A percentile compares a stretch with the other conserved stretches of the same genome.
phyloP scores from a whole-genome alignment of 345 rosid species.

The Raphanus sativus region DNA sequence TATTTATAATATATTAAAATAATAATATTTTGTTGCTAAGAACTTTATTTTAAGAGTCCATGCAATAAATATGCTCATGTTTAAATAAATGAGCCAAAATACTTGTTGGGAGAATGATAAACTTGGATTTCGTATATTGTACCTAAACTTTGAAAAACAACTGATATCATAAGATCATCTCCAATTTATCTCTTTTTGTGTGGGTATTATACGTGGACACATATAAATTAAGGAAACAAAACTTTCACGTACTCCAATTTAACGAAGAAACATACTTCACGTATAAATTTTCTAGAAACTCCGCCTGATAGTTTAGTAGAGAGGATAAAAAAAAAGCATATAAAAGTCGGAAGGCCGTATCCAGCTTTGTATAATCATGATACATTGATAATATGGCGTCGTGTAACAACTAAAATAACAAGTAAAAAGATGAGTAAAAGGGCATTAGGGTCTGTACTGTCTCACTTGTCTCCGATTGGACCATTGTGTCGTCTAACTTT shows the following conservation, averaged over 20 bases:
- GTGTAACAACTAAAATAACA: constrained; percentile 32
- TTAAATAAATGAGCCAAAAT: background rate
- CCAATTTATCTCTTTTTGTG: no score
- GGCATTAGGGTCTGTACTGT: constrained; percentile 19
- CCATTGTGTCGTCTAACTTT: constrained; percentile 34
- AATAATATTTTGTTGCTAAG: no score
- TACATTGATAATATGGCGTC: constrained; percentile 3
- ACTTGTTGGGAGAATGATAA: background rate
- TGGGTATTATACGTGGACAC: constrained; percentile 17
- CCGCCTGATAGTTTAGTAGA: constrained; percentile 18
- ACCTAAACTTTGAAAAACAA: no score
- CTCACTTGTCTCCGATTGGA: constrained; percentile 34
- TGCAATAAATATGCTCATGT: no score
- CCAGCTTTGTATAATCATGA: constrained; percentile 16
- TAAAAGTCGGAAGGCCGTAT: constrained; percentile 1
- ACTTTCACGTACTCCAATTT: background rate
- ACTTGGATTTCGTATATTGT: no score
- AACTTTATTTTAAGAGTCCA: no score
- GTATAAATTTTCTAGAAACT: constrained; percentile 28
- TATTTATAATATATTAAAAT: no score
- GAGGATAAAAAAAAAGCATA: background rate
- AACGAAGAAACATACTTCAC: background rate
- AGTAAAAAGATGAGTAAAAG: constrained; percentile 25
- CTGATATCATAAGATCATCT: no score
- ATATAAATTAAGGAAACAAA: background rate